Evolutionary conservation across 2,329 filamentous ascomycete genomes (phyloP).

Genomic region (Sporothrix variecibatus): DNA sequence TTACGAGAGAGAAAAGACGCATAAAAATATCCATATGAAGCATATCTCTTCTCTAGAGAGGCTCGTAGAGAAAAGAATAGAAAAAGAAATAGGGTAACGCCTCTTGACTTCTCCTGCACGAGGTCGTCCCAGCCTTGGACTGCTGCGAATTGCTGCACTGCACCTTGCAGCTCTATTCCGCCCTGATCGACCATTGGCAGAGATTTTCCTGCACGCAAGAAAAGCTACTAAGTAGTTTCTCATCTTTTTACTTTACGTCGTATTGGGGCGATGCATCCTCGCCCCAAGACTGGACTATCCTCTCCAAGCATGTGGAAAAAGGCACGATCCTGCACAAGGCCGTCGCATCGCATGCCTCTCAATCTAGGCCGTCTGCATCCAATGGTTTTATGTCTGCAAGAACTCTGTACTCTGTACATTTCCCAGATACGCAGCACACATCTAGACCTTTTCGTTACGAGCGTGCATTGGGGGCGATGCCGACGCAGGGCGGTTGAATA

Average conservation of each 20-base stretch:
- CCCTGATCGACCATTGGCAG: neutral
- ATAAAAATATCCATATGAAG: neutral
- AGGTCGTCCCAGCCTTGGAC: neutral
- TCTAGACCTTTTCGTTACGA: neutral
- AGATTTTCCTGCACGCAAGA: neutral
- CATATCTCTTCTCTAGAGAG: neutral
- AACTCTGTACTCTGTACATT: no score
- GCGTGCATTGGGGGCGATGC: neutral
- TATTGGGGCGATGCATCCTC: neutral
- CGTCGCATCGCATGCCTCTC: neutral
- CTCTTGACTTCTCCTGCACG: neutral
- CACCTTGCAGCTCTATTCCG: neutral
- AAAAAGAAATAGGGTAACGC: neutral
- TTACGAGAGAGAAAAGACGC: neutral
- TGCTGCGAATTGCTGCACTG: neutral
- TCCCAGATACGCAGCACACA: neutral
- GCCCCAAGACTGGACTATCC: neutral
- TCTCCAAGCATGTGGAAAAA: conserved; percentile 3
- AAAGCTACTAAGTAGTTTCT: no score
- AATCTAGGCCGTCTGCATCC: conserved; percentile 4
- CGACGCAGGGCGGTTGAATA: neutral
- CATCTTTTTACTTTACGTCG: neutral
- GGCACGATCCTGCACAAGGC: conserved; percentile 15
- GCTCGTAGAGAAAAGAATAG: neutral
- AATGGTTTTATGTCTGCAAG: neutral